Base-by-base conservation (phyloP, 208 protist species). In the Crithidia thermophila region DNA sequence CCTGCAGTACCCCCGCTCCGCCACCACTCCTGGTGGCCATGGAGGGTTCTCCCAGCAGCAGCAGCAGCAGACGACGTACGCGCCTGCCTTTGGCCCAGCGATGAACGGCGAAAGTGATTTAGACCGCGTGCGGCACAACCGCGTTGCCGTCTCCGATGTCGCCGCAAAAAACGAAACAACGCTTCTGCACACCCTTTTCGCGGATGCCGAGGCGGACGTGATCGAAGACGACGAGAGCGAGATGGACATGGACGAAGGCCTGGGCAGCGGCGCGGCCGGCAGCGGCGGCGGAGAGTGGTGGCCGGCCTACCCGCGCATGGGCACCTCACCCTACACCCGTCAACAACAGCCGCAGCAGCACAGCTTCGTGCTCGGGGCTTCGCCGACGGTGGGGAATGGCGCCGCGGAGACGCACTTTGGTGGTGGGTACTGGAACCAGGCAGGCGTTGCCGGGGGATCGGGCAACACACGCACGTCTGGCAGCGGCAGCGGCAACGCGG, bases 91-190 rank as follows among this genome's bases (percentile, higher is more conserved):
- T 25, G 40, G 56, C 25, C 40, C 60, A 8, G 31, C 40, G n/a
- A 13, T 61, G 20, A 51, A 56, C n/a, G 30, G 50, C 4, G 52
- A 75, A 43, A 75, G 58, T 23, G 76, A 78, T 28, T 13, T 42
- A 0, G 75, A 82, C 52, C 42, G 71, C 27, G 75, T 92, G 20
- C 79, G 72, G 11, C 86, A 87, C 74, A 79, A 75, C 43, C 81
- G 77, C 43, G 67, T 92, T 23, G 70, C 78, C 4, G 66, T 92
- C 42, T 75, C 86, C 4, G 75, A 88, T 57, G 33, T 67, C 0
- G 74, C 81, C 21, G 80, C 79, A 20, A 67, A 75, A 28, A 66
- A 89, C 37, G 78, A 87, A 13, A 68, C 39, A 8, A 66, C 56
- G 8, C 79, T 92, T 28, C 65, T 85, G 2, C 46, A 85, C 67